phyloP scores from a whole-genome alignment of 1,284 basidiomycete genomes.

The Cryptococcus sp. region DNA sequence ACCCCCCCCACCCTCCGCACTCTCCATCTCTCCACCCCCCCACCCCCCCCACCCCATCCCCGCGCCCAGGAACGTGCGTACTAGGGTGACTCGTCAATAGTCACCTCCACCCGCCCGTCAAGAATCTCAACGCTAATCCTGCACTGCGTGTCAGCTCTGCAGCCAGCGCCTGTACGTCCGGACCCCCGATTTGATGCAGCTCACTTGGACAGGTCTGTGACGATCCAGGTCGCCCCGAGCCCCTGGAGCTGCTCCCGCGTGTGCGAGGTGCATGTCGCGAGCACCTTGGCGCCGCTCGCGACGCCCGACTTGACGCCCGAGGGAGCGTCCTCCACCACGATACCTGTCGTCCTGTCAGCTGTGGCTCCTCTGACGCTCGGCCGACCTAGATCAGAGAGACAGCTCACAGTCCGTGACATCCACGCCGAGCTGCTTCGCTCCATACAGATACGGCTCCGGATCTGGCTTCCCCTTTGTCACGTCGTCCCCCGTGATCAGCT shows the following conservation, averaged over 20 bases:
- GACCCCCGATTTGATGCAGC: neutral
- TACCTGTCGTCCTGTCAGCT: slow-evolving; percentile 51
- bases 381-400: neutral
- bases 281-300: slow-evolving; percentile 66
- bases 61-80: neutral
- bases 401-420: slow-evolving; percentile 40
- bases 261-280: slow-evolving; percentile 80
- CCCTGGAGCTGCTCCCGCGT: slow-evolving; percentile 59
- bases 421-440: slow-evolving; percentile 40
- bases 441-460: slow-evolving; percentile 67
- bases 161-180: neutral
- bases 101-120: slow-evolving; percentile 23
- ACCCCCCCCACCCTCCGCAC: too few relatives aligned
- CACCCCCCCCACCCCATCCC: too few relatives aligned
- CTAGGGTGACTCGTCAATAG: slow-evolving; percentile 20
- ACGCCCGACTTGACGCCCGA: slow-evolving; percentile 69
- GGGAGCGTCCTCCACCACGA: slow-evolving; percentile 81
- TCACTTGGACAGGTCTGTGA: slow-evolving; percentile 43
- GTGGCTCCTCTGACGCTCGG: too few relatives aligned
- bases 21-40: too few relatives aligned
- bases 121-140: slow-evolving; percentile 22
- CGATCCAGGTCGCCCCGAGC: slow-evolving; percentile 48
- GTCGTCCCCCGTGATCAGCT: slow-evolving; percentile 69
- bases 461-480: slow-evolving; percentile 72
- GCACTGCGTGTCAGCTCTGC: neutral